A percentile compares a stretch with the other conserved stretches of the same genome.
Evolutionary conservation across 1,284 basidiomycete species (phyloP).

Genomic region (Ganoderma multipileum): DNA sequence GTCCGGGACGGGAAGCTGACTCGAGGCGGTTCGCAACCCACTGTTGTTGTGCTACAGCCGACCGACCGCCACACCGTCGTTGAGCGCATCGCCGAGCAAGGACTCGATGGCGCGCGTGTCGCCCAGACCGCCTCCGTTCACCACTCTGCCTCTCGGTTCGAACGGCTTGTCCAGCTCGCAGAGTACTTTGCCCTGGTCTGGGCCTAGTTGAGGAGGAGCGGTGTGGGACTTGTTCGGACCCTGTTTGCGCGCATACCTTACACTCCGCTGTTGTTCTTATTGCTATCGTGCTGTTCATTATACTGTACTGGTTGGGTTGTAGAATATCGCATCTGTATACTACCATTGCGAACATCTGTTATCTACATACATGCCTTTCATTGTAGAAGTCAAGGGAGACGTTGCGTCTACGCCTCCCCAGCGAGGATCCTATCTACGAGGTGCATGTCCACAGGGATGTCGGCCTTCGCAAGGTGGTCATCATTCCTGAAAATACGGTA

Average conservation of each 20-base stretch:
- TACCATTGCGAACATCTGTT: constrained; percentile 25
- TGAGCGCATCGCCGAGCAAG: constrained; percentile 49
- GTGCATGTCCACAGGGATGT: constrained; percentile 62
- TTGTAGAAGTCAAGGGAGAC: not conserved
- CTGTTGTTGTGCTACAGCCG: constrained; percentile 10
- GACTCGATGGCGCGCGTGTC: constrained; percentile 41
- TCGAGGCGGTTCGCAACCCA: not conserved
- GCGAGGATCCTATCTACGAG: constrained; percentile 62
- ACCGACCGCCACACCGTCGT: constrained; percentile 40
- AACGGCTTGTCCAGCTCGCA: constrained; percentile 10
- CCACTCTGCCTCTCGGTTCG: constrained; percentile 35
- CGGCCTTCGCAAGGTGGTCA: constrained; percentile 70
- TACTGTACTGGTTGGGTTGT: constrained; percentile 31
- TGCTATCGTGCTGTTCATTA: constrained; percentile 34
- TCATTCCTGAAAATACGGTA: constrained; percentile 68
- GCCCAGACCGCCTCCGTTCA: constrained; percentile 40
- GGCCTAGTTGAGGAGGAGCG: not conserved
- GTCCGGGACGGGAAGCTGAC: not conserved
- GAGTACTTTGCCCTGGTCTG: not conserved
- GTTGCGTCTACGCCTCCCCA: not conserved
- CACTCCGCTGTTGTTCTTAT: constrained; percentile 20
- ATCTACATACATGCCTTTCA: constrained; percentile 17
- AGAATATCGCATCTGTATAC: constrained; percentile 36
- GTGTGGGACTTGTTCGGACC: not conserved
- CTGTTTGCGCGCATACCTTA: constrained; percentile 15